Evolutionary conservation across 805 yeast species (phyloP).

Genomic region (Schwanniomyces sp.): DNA sequence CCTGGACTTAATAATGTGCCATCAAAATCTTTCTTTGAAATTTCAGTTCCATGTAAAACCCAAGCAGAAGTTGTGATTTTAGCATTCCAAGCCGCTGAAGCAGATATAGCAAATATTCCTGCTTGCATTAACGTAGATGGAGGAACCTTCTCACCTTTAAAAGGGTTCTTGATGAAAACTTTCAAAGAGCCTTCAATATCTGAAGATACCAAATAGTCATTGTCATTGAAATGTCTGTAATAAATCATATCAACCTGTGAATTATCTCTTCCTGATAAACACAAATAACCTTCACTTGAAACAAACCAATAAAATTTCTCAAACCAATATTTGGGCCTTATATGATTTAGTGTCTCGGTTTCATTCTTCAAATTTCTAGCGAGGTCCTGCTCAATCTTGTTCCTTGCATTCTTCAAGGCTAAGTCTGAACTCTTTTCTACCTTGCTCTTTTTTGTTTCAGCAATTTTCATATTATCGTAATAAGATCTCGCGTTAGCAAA

Average conservation of each 20-base stretch:
- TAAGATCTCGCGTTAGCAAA: constrained; percentile 86
- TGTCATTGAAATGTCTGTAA: constrained; percentile 69
- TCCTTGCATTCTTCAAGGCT: constrained; percentile 83
- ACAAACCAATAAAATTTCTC: constrained; percentile 95
- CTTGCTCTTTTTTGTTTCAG: constrained; percentile 73
- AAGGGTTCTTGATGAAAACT: constrained; percentile 81
- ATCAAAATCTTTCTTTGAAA: constrained; percentile 69
- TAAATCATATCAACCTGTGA: constrained; percentile 79
- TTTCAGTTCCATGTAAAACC: constrained; percentile 70
- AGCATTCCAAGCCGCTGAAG: constrained; percentile 88
- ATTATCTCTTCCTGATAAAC: constrained; percentile 83
- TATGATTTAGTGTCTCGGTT: constrained; percentile 48
- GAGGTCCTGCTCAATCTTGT: constrained; percentile 71
- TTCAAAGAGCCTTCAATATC: constrained; percentile 74
- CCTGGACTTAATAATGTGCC: constrained; percentile 63
- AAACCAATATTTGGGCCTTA: constrained; percentile 82
- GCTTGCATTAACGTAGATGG: constrained; percentile 90
- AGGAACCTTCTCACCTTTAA: constrained; percentile 67
- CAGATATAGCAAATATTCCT: constrained; percentile 76
- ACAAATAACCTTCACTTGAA: constrained; percentile 84
- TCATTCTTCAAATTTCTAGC: constrained; percentile 60
- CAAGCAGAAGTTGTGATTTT: constrained; percentile 82
- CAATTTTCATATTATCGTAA: constrained; percentile 73
- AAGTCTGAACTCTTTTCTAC: constrained; percentile 74
- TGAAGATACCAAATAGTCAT: constrained; percentile 71